Conservation (phyloP, 495 filamentous ascomycete genomes). For the Collariella sp. region DNA sequence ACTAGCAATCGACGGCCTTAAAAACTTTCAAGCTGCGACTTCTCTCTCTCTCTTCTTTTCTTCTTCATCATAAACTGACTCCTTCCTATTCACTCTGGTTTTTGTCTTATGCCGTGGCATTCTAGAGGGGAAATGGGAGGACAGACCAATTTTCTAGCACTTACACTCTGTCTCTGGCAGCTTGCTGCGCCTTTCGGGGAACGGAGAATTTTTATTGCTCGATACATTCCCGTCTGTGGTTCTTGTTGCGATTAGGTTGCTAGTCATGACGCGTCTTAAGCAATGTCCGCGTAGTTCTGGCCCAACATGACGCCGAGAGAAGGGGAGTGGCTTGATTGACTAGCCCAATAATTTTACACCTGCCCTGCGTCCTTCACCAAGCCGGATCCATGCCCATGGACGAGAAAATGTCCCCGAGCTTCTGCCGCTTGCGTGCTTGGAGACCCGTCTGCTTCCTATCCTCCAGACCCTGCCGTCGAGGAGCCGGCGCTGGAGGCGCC, state of each 20-base stretch:
- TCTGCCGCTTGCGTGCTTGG: conserved; percentile 2
- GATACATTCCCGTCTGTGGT: conserved; percentile 25
- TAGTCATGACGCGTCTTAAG: no score
- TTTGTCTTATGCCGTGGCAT: conserved; percentile 49
- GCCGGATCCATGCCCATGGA: neutral
- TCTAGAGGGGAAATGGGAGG: conserved; percentile 73
- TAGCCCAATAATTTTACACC: neutral
- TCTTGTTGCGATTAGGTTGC: no score
- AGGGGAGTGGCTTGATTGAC: neutral
- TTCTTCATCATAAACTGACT: conserved; percentile 52
- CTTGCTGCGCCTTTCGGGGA: conserved; percentile 29
- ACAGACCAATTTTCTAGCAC: conserved; percentile 46
- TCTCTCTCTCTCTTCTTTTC: conserved; percentile 30
- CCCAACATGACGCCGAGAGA: neutral
- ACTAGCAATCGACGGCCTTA: neutral
- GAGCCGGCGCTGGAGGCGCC: neutral
- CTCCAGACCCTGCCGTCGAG: neutral
- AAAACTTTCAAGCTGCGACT: neutral
- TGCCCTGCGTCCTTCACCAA: neutral
- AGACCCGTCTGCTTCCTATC: neutral
- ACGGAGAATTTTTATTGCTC: conserved; percentile 40
- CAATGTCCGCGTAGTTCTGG: no score
- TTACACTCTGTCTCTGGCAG: conserved; percentile 42
- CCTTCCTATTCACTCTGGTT: conserved; percentile 81
- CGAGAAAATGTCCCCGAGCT: neutral